Base-by-base conservation (phyloP, 345 rosid species). In the Citrus glauca region DNA sequence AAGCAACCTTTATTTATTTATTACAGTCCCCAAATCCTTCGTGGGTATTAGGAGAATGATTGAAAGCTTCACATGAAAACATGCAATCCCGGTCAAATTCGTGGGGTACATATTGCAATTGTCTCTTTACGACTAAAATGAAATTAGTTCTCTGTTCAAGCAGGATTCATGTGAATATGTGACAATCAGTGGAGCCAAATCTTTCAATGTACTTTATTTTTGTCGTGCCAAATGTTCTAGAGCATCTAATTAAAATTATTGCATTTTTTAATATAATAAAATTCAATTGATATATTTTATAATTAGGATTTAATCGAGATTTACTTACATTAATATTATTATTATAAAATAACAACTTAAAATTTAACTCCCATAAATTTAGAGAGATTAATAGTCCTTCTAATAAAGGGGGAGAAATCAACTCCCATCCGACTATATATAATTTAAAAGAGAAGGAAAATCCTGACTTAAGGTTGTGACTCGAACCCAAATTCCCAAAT, bases 41-140 rank as follows among this genome's bases (percentile, higher is more conserved):
- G 40, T 73, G 56, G 57, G 55, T 9, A 61, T 10, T 40, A 28
- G 60, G 69, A 74, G 69, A 74, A 28, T 62, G 69, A 62, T 62
- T 62, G 77, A 74, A 62, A 62, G 53, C 27, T 74, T 62, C 59
- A 62, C 77, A 62, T 28, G 38, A 17, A 62, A 61, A 61, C 59
- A 42, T 40, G 77, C 69, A 62, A 13, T 61, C 40, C 32, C 6
- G 69, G 77, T 62, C 77, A 74, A 74, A 67, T 65, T 42, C 27
- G 69, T 40, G 77, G 77, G 77, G 42, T 59, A 40, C 59, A 27
- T 66, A 9, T 20, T 35, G 16, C 16, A 45, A 7, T 66, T 42
- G 77, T 8, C 3, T 37, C 35, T 40, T 73, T 60, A 40, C 10
- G 24, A 40, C 37, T 27, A 30, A 9, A 20, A 53, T 69, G 14